Conservation (phyloP, 331 rosid genomes). For the Arachis monticola region DNA sequence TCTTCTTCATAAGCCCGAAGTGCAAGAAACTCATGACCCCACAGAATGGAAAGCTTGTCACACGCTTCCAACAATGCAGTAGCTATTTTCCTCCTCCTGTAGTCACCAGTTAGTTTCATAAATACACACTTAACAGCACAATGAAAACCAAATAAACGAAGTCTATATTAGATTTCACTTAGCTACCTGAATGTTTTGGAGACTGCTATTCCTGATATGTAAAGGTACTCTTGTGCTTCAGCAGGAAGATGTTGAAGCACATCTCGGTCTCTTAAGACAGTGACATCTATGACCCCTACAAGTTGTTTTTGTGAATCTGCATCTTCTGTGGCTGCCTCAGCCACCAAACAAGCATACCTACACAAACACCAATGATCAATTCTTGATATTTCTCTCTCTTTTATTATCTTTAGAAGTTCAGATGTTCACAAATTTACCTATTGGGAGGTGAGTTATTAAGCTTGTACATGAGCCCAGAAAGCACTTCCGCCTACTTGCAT, state of each 20-base stretch:
- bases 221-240: constrained; percentile 67
- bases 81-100: constrained; percentile 83
- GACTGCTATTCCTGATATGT: constrained; percentile 84
- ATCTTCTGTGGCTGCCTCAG: constrained; percentile 50
- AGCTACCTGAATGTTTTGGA: constrained; percentile 62
- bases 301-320: constrained; percentile 44
- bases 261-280: constrained; percentile 59
- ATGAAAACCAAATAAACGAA: not conserved
- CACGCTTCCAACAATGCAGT: constrained; percentile 72
- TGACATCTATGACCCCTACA: constrained; percentile 79
- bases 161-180: not conserved
- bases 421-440: constrained; percentile 50
- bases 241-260: constrained; percentile 68
- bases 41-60: constrained; percentile 55
- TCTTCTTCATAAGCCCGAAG: constrained; percentile 90
- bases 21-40: constrained; percentile 78
- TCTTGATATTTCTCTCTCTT: not conserved
- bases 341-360: constrained; percentile 94
- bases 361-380: constrained; percentile 1
- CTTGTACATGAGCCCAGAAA: constrained; percentile 75
- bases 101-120: not conserved
- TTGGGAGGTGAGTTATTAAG: constrained; percentile 66
- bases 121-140: not conserved
- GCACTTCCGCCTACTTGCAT: constrained; percentile 72
- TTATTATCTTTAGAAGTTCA: not conserved